Base-by-base conservation (phyloP, 352 stramenopile species). In the Pythium aphanidermatum region DNA sequence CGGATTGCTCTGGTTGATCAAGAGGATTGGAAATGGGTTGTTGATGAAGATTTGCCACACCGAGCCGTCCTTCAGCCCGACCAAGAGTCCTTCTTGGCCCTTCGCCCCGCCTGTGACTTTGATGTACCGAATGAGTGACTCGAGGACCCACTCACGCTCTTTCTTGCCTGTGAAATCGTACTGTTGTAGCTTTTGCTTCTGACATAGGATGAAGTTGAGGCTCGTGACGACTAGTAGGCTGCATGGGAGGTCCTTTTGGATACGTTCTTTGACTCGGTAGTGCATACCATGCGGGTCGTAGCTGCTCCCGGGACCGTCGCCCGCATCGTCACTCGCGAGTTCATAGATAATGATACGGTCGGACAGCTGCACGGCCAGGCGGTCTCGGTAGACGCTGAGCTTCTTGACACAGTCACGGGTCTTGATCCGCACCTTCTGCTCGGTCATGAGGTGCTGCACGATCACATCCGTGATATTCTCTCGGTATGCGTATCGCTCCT, bases 391-490 rank as follows among this genome's bases (percentile, higher is more conserved):
- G 4, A 98, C 69, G 12, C 87, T 93, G 28, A 98, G 81, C 58
- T 97, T 95, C 60, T 96, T 93, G 54, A 98, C 89, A 50, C 90
- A 95, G 59, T 98, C 92, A n/a, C 86, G 73, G 4, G 80, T 96
- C 62, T 96, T 96, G 61, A 98, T 98, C 36, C 83, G 76, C 41
- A 97, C 91, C 55, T 97, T 96, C 53, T 97, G 85, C 57, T 98
- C 91, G 14, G 86, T 97, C 63, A 96, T 83, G 25, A 98, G 66
- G 59, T 98, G 90, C 70, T 98, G 89, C 14, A 98, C 86, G 54
- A 98, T 94, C 39, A 98, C 91, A 55, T 98, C 92, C 11, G 90
- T 98, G 44, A 98, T 85, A 49, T 96, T 86, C 55, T 98, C 91
- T 4, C 87, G 80, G 58, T 96, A 97, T 9, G 90, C 90, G 48